Conservation (phyloP, 169 alveolate genomes). For the Plasmodium inui region DNA sequence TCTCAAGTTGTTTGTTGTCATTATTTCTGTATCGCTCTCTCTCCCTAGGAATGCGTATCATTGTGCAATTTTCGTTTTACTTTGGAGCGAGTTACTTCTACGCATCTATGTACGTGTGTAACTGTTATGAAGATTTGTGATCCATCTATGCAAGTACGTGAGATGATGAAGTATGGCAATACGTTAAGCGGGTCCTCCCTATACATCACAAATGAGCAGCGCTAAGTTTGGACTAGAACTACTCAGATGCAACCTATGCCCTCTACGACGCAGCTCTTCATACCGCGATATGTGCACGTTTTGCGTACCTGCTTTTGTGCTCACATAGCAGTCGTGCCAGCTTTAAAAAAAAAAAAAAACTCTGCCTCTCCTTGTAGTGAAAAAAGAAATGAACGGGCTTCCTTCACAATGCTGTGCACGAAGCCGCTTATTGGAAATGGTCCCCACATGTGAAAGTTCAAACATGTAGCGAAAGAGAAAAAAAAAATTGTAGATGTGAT, state of each 20-base stretch:
- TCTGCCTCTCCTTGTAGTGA: not conserved
- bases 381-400: not conserved
- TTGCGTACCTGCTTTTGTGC: not conserved
- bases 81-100: not conserved
- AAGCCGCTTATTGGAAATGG: not conserved
- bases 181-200: not conserved
- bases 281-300: not conserved
- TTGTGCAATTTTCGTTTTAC: not conserved
- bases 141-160: not conserved
- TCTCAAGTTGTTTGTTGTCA: conserved; percentile 28
- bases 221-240: not conserved
- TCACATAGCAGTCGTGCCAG: not conserved
- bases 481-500: not conserved
- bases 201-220: not conserved
- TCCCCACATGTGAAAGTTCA: not conserved
- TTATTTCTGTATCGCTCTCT: not conserved
- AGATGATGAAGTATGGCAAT: not conserved
- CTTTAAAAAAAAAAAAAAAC: not conserved
- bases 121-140: not conserved
- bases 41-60: not conserved
- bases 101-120: not conserved
- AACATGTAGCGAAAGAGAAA: not conserved
- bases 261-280: not conserved
- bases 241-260: not conserved
- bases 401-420: not conserved